Evolutionary conservation across 805 yeast genomes (phyloP), one percentile per base, ranked within the genome.

Genomic region (Candida vartiovaarae): DNA sequence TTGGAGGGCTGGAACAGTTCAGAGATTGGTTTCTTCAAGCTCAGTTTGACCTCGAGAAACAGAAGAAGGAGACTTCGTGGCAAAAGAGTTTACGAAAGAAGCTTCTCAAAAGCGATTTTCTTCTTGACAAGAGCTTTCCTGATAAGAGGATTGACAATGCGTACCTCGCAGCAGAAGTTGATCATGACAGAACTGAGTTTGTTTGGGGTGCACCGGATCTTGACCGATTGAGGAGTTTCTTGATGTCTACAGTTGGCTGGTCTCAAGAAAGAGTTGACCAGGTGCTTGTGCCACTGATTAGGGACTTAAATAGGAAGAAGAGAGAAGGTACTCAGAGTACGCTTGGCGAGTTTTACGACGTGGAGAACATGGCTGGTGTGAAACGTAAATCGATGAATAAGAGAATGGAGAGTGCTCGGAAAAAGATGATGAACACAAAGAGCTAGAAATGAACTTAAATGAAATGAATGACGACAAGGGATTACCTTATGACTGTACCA

Each of bases 131-230:
- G 1, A 64, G 65, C 2, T 90, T 88, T 55, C 97, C 98, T 0
- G 86, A 84, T 53, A 63, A 59, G 4, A 66, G 71, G 1, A 87
- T 93, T 2, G 66, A 66, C 31, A 78, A 83, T 24, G 96, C 97
- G 0, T 93, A 93, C 60, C 48, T 71, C 23, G 58, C 69, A 8
- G 96, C 99, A 0, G 87, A 82, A 31, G 96, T 93, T 4, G 98
- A 93, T 59, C 71, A 71, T 34, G 96, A 90, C 59, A 66, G 67
- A 38, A 84, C 90, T 0, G 72, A 74, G 43, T 90, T 93, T 63
- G 75, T 75, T 38, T 93, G 99, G 99, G 98, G 97, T 0, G 65
- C 70, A 3, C 96, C 97, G 0, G 88, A 86, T 59, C 63, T 90
- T 46, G 97, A 89, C 53, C 79, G 78, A 51, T 66, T 93, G 40